Base-by-base conservation (phyloP, 805 yeast species). In the Pichia paraexigua region DNA sequence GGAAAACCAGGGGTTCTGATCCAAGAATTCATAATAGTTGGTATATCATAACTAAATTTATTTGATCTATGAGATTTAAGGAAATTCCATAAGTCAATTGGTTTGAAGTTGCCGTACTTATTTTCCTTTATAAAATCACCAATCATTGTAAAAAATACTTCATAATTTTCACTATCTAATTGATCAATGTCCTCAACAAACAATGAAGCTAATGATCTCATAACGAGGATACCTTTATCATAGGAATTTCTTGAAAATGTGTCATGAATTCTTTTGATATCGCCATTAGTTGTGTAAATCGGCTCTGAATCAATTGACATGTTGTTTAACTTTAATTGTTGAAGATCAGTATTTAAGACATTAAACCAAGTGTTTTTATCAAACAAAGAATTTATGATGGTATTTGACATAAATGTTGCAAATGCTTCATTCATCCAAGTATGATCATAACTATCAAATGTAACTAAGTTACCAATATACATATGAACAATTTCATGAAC, bases 401-500 rank as follows among this genome's bases (percentile, higher is more conserved):
- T 49, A 47, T 56, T 57, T 0, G 90, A 87, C 57, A 81, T 71
- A 73, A 82, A 83, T 0, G 94, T 85, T 0, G 95, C 94, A 67
- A 86, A 83, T 2, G 87, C 70, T 67, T 87, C 95, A 59, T 85
- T 84, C 51, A 87, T 68, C 91, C 94, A 85, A 40, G 86, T 67
- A 59, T 77, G 73, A 47, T 75, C 76, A 84, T 88, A 86, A 20
- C 79, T 76, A 47, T 82, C 85, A 59, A 85, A 83, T 1, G 87
- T 71, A 2, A 85, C 74, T 57, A 73, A 70, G 57, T 87, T 80
- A 10, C 94, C 95, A 51, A 87, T 65, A 88, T 89, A 87, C 67
- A 86, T 92, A 63, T 87, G 95, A 28, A 85, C 81, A 55, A 86
- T 60, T 60, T 86, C 91, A 63, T 87, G 95, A 1, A 79, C 80